Base-by-base conservation (phyloP, 2,329 filamentous ascomycete species). In the Sclerotinia trifoliorum region DNA sequence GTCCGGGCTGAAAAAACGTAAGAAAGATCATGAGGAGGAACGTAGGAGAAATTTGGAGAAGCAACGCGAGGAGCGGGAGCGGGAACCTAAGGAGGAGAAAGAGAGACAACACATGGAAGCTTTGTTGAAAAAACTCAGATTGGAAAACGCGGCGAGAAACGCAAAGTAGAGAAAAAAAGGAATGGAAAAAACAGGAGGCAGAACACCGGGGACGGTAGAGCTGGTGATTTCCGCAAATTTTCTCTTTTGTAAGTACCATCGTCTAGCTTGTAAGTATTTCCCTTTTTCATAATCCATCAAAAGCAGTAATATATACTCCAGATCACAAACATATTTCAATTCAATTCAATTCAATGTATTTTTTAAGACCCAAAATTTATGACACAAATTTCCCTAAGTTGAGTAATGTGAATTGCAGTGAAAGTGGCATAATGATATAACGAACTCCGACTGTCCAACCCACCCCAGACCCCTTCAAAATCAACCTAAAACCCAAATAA, bases 401-500 rank as follows among this genome's bases (percentile, higher is more conserved):
- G 4, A 15, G 5, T 49, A 26, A 49, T 19, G 13, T 61, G 58
- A 49, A 61, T 3, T 24, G 26, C 6, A 35, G 10, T 35, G 35
- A 35, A 5, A 35, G 10, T 35, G 35, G 2, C 44, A 35, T 19
- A 10, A 54, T 24, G 13, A 24, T 24, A 5, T 11, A n/a, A 46
- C 13, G 35, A 32, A 35, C 8, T 32, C 11, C 4, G 35, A 35
- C 13, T 3, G 7, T 7, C 26, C 11, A 11, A 39, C 10, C 11
- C 39, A 8, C 39, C 39, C 11, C 2, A n/a, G 6, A 15, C 11
- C 5, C 5, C 2, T 5, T 10, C 29, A n/a, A n/a, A 55, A 17
- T 0, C 10, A 19, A 35, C 35, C 3, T 0, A 11, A 49, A 19
- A 10, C 7, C 0, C 4, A 17, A 62, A 32, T 1, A 0, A 19